Conservation (phyloP, 768 basidiomycete species). For the Trametes cinnabarina region DNA sequence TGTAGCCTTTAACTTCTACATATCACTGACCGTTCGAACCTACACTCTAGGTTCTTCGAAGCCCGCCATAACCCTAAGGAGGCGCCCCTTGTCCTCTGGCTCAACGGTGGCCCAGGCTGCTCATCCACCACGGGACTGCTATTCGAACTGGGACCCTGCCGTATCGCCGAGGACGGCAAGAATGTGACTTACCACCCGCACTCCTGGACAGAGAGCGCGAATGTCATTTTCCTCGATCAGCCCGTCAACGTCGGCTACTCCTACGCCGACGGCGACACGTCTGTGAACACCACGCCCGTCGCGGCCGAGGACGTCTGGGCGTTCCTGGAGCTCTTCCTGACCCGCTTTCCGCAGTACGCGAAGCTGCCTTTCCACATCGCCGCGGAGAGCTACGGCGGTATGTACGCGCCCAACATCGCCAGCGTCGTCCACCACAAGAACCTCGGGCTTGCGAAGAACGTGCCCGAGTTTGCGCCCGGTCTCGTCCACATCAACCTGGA, state of each 20-base stretch:
- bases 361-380: conserved; percentile 72
- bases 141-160: conserved; percentile 91
- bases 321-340: conserved; percentile 78
- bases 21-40: too few species aligned
- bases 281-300: conserved; percentile 75
- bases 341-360: conserved; percentile 73
- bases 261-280: conserved; percentile 72
- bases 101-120: conserved; percentile 67
- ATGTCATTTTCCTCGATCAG: conserved; percentile 74
- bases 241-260: conserved; percentile 91
- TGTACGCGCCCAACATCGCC: conserved; percentile 83
- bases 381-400: conserved; percentile 73
- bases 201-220: conserved; percentile 84
- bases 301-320: conserved; percentile 90
- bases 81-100: conserved; percentile 87
- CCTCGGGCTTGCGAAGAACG: conserved; percentile 39
- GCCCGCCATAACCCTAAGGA: conserved; percentile 66
- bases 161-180: conserved; percentile 62
- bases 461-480: conserved; percentile 36
- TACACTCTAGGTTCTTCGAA: conserved; percentile 90
- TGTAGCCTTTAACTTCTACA: neutral
- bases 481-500: conserved; percentile 75
- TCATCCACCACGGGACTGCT: conserved; percentile 67
- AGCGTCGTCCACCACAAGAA: conserved; percentile 79
- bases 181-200: conserved; percentile 72